phyloP scores from a whole-genome alignment of 2,329 filamentous ascomycete species.

The Pestalotiopsis sp. region DNA sequence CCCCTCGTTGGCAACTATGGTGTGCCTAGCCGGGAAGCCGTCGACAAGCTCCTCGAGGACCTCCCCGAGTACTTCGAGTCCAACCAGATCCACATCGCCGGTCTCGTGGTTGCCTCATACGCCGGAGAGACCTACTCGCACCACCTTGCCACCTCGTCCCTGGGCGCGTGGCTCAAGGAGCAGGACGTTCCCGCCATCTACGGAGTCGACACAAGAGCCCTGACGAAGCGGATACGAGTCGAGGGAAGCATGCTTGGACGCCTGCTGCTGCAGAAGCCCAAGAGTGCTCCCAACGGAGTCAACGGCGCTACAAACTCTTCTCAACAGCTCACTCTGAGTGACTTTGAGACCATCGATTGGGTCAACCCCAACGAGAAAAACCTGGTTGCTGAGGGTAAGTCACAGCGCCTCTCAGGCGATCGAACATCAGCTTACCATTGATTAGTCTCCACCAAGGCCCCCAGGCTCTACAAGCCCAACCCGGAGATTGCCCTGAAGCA shows the following conservation, averaged over 20 bases:
- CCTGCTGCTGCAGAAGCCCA: constrained; percentile 73
- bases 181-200: constrained; percentile 93
- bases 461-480: constrained; percentile 82
- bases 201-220: constrained; percentile 87
- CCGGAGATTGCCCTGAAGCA: constrained; percentile 75
- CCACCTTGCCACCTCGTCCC: constrained; percentile 85
- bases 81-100: constrained; percentile 88
- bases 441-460: constrained; percentile 84
- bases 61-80: constrained; percentile 94
- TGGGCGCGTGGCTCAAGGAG: constrained; percentile 95
- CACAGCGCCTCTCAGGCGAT: constrained; percentile 16
- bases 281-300: constrained; percentile 43
- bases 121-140: constrained; percentile 95
- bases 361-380: constrained; percentile 91
- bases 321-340: constrained; percentile 41
- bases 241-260: constrained; percentile 96
- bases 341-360: constrained; percentile 84
- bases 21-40: constrained; percentile 82
- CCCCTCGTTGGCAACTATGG: constrained; percentile 97
- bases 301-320: constrained; percentile 43
- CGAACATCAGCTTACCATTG: constrained; percentile 40
- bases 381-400: constrained; percentile 90
- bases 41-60: constrained; percentile 83
- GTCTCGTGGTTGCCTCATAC: constrained; percentile 88
- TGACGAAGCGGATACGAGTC: constrained; percentile 93